Evolutionary conservation across 2,329 filamentous ascomycete genomes (phyloP).

Genomic region (Xylariaceae sp.): DNA sequence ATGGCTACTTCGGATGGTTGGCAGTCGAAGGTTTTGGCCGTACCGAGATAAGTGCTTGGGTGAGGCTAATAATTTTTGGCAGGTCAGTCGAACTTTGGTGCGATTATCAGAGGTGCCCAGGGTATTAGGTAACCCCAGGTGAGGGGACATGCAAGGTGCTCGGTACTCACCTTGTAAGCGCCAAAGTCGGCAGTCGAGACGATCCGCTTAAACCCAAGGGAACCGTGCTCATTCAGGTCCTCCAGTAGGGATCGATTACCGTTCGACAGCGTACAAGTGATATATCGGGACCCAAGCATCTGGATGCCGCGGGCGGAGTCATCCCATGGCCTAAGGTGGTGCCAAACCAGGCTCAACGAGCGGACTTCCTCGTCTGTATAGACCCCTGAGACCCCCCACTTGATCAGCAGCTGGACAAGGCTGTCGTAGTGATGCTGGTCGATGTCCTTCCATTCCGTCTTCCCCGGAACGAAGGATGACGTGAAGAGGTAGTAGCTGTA

Average conservation of each 20-base stretch:
- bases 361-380: conserved; percentile 61
- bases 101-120: no score
- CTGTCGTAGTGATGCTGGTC: conserved; percentile 68
- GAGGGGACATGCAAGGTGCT: background rate
- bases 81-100: conserved; percentile 2
- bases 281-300: conserved; percentile 48
- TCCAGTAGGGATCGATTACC: conserved; percentile 64
- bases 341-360: conserved; percentile 66
- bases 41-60: conserved; percentile 64
- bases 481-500: conserved; percentile 61
- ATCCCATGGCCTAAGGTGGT: conserved; percentile 65
- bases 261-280: conserved; percentile 68
- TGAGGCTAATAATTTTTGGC: conserved; percentile 43
- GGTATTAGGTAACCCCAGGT: background rate
- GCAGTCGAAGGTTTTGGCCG: conserved; percentile 54
- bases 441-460: conserved; percentile 60
- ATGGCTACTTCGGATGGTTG: conserved; percentile 62
- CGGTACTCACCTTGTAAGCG: conserved; percentile 58
- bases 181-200: conserved; percentile 67
- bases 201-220: conserved; percentile 58
- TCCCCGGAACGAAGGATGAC: conserved; percentile 42
- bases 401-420: conserved; percentile 53
- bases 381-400: conserved; percentile 53
- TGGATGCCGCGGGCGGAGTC: conserved; percentile 58
- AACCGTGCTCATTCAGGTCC: conserved; percentile 58